phyloP scores from a whole-genome alignment of 2,329 filamentous ascomycete genomes.

The Diplodia corticola region DNA sequence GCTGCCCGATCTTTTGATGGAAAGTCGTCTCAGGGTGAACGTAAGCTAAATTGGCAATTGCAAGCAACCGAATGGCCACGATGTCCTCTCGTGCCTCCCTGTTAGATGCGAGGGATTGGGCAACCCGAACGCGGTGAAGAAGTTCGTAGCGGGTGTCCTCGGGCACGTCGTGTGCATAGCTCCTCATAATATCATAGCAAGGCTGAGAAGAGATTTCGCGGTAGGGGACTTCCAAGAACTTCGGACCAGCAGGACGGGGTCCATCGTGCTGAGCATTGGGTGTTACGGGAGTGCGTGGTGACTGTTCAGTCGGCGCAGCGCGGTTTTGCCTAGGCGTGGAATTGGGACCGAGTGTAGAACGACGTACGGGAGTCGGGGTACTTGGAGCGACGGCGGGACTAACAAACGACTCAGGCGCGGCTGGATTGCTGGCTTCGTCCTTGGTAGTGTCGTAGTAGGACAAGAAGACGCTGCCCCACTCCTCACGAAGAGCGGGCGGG shows the following conservation, averaged over 20 bases:
- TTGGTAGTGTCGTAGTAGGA: conserved; percentile 66
- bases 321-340: conserved; percentile 55
- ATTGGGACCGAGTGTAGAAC: conserved; percentile 51
- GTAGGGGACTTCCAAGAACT: conserved; percentile 61
- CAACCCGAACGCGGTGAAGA: conserved; percentile 77
- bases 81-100: conserved; percentile 69
- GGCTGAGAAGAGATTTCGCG: conserved; percentile 46
- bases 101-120: conserved; percentile 73
- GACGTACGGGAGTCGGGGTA: conserved; percentile 74
- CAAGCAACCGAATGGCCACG: conserved; percentile 77
- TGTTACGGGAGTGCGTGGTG: conserved; percentile 51
- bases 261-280: conserved; percentile 32
- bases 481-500: conserved; percentile 59
- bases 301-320: conserved; percentile 47
- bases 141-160: conserved; percentile 76
- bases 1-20: conserved; percentile 78
- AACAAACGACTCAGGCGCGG: conserved; percentile 31
- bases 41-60: conserved; percentile 88
- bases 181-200: conserved; percentile 45
- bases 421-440: conserved; percentile 25
- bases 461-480: conserved; percentile 79
- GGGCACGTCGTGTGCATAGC: conserved; percentile 62
- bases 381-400: conserved; percentile 52
- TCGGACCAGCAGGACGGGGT: conserved; percentile 35
- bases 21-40: conserved; percentile 83